These are phyloP conservation scores for Calonectria honghensis DNA, from an alignment of 2,329 filamentous ascomycete species.

Conservation along the genomic window DNA sequence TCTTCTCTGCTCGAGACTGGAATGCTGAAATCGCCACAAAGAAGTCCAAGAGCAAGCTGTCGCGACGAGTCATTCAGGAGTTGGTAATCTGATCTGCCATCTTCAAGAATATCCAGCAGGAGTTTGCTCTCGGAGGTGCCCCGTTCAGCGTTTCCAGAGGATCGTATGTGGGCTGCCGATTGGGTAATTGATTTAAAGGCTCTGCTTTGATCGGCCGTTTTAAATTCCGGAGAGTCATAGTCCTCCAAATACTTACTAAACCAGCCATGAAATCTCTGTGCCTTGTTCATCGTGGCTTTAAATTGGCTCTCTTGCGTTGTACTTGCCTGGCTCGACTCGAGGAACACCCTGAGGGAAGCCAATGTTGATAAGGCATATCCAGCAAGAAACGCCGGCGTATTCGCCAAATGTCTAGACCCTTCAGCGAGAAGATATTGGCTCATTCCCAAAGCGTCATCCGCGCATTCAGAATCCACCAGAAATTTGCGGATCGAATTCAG, in stretches of 20 bases:
- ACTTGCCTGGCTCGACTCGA: slow-evolving; percentile 83
- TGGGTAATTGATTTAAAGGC: slow-evolving; percentile 81
- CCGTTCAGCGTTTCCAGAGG: slow-evolving; percentile 80
- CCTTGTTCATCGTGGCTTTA: slow-evolving; percentile 83
- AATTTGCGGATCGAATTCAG: slow-evolving; percentile 87
- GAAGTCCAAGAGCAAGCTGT: slow-evolving; percentile 80
- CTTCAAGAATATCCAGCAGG: slow-evolving; percentile 85
- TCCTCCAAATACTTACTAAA: slow-evolving; percentile 80
- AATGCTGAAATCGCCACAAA: slow-evolving; percentile 84
- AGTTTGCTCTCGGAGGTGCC: slow-evolving; percentile 86
- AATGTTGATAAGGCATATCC: slow-evolving; percentile 88
- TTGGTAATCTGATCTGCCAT: slow-evolving; percentile 76
- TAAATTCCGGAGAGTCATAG: slow-evolving; percentile 75
- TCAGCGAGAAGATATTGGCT: slow-evolving; percentile 87
- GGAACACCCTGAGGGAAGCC: slow-evolving; percentile 84
- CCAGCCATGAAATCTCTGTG: slow-evolving; percentile 86
- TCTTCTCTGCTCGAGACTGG: slow-evolving; percentile 71
- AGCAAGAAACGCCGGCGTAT: slow-evolving; percentile 84
- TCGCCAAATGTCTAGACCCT: slow-evolving; percentile 78
- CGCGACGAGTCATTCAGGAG: slow-evolving; percentile 83
- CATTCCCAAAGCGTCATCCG: slow-evolving; percentile 91
- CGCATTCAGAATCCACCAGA: slow-evolving; percentile 88
- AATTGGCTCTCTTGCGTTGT: slow-evolving; percentile 92
- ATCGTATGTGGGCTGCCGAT: slow-evolving; percentile 80
- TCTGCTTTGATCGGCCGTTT: slow-evolving; percentile 67